Conservation (phyloP, 1,284 basidiomycete genomes). For the Trichosporon sp. region DNA sequence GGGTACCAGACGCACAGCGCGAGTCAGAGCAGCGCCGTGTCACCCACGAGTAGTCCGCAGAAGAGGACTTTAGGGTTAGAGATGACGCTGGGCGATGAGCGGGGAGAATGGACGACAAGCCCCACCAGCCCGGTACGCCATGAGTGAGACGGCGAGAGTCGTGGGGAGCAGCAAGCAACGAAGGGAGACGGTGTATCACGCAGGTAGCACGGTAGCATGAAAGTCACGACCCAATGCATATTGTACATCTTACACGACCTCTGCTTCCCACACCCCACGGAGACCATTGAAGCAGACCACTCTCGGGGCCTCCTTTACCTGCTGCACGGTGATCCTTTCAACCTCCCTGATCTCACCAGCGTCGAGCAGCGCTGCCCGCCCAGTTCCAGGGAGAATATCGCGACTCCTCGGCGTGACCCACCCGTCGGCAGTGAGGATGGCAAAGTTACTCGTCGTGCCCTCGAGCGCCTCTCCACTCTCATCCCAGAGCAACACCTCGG, state of each 20-base stretch:
- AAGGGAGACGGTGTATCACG: too few species aligned
- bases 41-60: conserved; percentile 6
- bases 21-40: background rate
- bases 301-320: conserved; percentile 35
- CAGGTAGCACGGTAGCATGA: conserved; percentile 1
- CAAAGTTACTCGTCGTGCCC: conserved; percentile 51
- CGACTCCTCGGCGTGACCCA: conserved; percentile 47
- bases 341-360: conserved; percentile 38
- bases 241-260: conserved; percentile 29
- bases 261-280: conserved; percentile 51
- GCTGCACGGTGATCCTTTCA: conserved; percentile 35
- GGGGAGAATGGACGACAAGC: background rate
- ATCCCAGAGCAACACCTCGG: background rate
- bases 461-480: conserved; percentile 31
- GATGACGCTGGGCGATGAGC: conserved; percentile 10
- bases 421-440: conserved; percentile 33
- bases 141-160: too few species aligned
- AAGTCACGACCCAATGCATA: conserved; percentile 16
- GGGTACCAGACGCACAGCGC: background rate
- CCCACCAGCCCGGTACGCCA: background rate
- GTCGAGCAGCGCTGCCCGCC: conserved; percentile 42
- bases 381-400: conserved; percentile 44
- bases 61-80: conserved; percentile 6
- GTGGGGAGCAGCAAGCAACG: background rate
- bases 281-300: conserved; percentile 53